A percentile compares a stretch with the other conserved stretches of the same genome.
Evolutionary conservation across 202 grass and related monocot species (phyloP).

Genomic region (Brachypodium distachyon): DNA sequence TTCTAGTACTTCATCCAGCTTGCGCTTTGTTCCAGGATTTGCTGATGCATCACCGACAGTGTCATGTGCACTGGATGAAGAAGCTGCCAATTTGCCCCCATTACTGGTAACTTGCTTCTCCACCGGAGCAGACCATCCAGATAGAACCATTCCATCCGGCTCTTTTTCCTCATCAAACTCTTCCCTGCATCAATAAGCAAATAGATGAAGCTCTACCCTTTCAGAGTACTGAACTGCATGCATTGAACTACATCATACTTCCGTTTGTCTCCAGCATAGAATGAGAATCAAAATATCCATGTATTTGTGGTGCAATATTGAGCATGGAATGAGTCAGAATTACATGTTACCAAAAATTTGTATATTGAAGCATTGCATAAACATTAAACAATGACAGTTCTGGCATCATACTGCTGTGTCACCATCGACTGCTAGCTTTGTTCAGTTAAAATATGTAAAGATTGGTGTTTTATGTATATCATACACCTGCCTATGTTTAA

Average conservation of each 20-base stretch:
- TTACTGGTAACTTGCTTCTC: constrained; percentile 47
- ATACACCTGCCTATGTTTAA: background rate
- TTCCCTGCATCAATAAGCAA: constrained; percentile 52
- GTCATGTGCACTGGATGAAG: constrained; percentile 22
- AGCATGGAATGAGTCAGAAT: background rate
- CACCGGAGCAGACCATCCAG: constrained; percentile 59
- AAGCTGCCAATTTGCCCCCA: constrained; percentile 30
- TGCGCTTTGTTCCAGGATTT: constrained; percentile 63
- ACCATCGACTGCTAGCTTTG: background rate
- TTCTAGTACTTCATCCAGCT: constrained; percentile 57
- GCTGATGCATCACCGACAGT: background rate
- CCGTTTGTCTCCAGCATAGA: background rate
- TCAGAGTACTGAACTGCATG: background rate
- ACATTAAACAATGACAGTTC: background rate
- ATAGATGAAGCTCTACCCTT: constrained; percentile 8
- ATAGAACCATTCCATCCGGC: constrained; percentile 80
- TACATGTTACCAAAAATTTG: background rate
- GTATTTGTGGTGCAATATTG: background rate
- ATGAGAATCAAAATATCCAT: background rate
- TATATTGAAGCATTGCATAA: background rate
- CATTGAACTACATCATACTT: background rate
- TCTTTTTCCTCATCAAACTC: constrained; percentile 87
- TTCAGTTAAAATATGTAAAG: background rate
- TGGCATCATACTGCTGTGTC: background rate
- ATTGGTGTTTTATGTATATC: background rate